phyloP scores from a whole-genome alignment of 371 early-diverging fungal species.

The Mucor plumbeus region DNA sequence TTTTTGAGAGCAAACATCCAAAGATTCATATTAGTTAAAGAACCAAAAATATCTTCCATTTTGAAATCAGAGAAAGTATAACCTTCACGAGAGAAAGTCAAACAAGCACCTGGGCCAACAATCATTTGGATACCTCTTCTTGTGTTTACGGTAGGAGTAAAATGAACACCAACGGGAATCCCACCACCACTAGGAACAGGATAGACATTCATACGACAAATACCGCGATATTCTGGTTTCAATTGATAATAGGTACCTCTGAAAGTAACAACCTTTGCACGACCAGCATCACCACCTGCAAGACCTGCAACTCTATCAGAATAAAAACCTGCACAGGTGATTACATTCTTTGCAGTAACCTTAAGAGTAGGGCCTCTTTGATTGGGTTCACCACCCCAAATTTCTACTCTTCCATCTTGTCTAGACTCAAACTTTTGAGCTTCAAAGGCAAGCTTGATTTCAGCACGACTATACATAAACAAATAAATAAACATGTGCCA shows the following conservation, averaged over 20 bases:
- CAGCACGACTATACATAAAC: slow-evolving; percentile 41
- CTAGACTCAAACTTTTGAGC: slow-evolving; percentile 39
- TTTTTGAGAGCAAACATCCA: slow-evolving; percentile 52
- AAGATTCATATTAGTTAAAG: slow-evolving; percentile 39
- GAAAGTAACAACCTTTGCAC: slow-evolving; percentile 47
- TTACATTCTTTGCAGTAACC: slow-evolving; percentile 45
- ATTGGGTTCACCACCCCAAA: slow-evolving; percentile 44
- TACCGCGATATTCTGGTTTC: slow-evolving; percentile 44
- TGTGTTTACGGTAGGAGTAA: slow-evolving; percentile 51
- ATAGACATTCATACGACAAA: slow-evolving; percentile 52
- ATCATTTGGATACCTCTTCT: slow-evolving; percentile 55
- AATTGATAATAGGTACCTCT: slow-evolving; percentile 55
- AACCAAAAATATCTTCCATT: slow-evolving; percentile 36
- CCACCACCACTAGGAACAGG: slow-evolving; percentile 56
- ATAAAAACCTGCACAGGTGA: slow-evolving; percentile 57
- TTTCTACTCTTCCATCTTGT: slow-evolving; percentile 39
- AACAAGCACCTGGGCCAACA: slow-evolving; percentile 56
- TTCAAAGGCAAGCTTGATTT: slow-evolving; percentile 52
- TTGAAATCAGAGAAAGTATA: slow-evolving; percentile 49
- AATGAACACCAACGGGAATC: slow-evolving; percentile 55
- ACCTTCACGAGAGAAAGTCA: slow-evolving; percentile 55
- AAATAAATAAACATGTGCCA: slow-evolving; percentile 5
- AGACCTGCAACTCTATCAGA: slow-evolving; percentile 48
- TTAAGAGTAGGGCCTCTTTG: slow-evolving; percentile 44
- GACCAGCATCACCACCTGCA: slow-evolving; percentile 44